These are phyloP conservation scores for Pichia manshurica DNA, from an alignment of 805 yeast species.

Conservation along the genomic window DNA sequence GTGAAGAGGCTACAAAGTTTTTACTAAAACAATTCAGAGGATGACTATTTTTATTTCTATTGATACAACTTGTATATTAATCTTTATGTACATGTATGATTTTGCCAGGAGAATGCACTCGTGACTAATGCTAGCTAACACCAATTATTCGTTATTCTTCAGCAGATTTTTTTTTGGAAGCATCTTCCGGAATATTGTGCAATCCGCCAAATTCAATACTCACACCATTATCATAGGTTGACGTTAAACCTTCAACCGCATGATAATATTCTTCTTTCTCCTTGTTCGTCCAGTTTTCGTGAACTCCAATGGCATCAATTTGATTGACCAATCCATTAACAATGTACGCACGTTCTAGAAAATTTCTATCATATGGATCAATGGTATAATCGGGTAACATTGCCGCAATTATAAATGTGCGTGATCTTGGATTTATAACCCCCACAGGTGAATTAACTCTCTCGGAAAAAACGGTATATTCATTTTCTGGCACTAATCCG, in stretches of 20 bases:
- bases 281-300: slow-evolving; percentile 18
- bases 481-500: slow-evolving; percentile 18
- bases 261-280: slow-evolving; percentile 10
- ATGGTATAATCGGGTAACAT: slow-evolving; percentile 21
- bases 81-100: slow-evolving; percentile 1
- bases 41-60: background rate
- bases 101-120: no score
- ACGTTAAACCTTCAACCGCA: slow-evolving; percentile 11
- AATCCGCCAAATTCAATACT: slow-evolving; percentile 2
- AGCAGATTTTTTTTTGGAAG: background rate
- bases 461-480: slow-evolving; percentile 17
- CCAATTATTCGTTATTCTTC: no score
- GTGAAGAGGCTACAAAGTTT: background rate
- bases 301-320: slow-evolving; percentile 17
- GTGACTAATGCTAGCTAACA: no score
- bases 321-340: slow-evolving; percentile 26
- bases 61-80: background rate
- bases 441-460: background rate
- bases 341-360: slow-evolving; percentile 27
- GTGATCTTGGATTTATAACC: slow-evolving; percentile 7
- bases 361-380: slow-evolving; percentile 26
- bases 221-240: background rate
- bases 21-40: background rate
- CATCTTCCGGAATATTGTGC: background rate
- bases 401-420: slow-evolving; percentile 18